Evolutionary conservation across 768 basidiomycete genomes (phyloP).

Genomic region (Hygrocybe punicea): DNA sequence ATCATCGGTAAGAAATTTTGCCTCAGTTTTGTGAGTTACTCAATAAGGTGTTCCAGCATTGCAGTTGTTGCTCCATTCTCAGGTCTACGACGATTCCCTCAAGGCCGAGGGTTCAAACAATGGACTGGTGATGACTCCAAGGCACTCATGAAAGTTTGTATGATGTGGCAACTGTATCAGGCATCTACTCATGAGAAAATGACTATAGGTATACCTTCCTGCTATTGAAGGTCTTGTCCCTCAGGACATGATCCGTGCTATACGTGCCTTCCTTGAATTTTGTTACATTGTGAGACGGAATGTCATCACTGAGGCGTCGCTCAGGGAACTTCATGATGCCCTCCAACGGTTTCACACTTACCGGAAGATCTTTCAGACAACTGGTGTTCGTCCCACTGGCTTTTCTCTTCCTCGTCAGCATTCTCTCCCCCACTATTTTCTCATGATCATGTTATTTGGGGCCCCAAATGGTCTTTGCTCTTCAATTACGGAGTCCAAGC

Average conservation of each 20-base stretch:
- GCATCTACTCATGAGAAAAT: neutral
- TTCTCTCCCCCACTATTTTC: conserved; percentile 17
- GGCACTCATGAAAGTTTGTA: conserved; percentile 9
- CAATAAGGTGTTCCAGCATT: conserved; percentile 7
- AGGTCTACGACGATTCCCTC: conserved; percentile 7
- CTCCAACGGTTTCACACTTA: conserved; percentile 10
- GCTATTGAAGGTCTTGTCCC: conserved; percentile 19
- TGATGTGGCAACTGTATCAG: no score
- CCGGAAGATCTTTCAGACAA: conserved; percentile 12
- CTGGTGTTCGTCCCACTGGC: conserved; percentile 9
- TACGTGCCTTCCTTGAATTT: conserved; percentile 22
- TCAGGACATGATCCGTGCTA: conserved; percentile 7
- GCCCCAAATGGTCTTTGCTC: conserved; percentile 32
- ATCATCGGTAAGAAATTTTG: conserved; percentile 5
- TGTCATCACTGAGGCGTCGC: conserved; percentile 5
- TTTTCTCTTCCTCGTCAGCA: conserved; percentile 25
- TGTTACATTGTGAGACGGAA: conserved; percentile 21
- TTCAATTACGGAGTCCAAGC: conserved; percentile 34
- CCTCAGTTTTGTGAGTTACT: neutral
- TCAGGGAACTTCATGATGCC: neutral
- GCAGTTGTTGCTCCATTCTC: conserved; percentile 4
- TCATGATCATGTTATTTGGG: conserved; percentile 20
- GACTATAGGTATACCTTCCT: conserved; percentile 23
- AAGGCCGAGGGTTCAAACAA: conserved; percentile 10
- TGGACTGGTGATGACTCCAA: conserved; percentile 13